These are phyloP conservation scores for Zygoascus tannicola DNA, from an alignment of 805 yeast genomes.

Conservation along the genomic window DNA sequence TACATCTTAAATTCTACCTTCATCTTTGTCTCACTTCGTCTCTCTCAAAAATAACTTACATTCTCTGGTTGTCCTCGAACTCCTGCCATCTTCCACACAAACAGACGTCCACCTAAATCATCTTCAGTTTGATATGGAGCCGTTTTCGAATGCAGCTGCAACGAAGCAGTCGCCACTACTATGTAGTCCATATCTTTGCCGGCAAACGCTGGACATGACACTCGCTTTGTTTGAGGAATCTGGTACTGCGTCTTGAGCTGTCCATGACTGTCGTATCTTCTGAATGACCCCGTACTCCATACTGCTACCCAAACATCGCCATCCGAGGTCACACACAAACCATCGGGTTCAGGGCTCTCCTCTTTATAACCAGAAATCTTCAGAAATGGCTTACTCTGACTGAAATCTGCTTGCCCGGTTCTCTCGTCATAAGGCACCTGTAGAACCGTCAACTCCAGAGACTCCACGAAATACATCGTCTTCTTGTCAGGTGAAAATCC, in stretches of 20 bases:
- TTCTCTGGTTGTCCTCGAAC: constrained; percentile 13
- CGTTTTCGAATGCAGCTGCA: constrained; percentile 35
- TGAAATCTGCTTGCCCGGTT: constrained; percentile 26
- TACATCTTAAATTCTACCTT: too few species aligned
- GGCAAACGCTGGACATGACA: constrained; percentile 63
- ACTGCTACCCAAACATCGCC: constrained; percentile 58
- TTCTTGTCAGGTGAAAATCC: constrained; percentile 41
- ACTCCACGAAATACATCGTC: constrained; percentile 45
- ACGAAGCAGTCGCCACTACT: constrained; percentile 59
- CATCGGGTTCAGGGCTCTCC: constrained; percentile 60
- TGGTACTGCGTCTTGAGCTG: constrained; percentile 39
- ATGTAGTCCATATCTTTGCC: constrained; percentile 49
- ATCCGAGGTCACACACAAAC: constrained; percentile 47
- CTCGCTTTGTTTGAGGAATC: constrained; percentile 46
- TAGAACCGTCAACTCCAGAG: constrained; percentile 39
- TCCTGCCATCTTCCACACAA: constrained; percentile 18
- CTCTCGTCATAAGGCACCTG: constrained; percentile 36
- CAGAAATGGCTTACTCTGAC: constrained; percentile 34
- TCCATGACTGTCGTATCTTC: constrained; percentile 44
- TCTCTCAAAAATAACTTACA: constrained; percentile 1
- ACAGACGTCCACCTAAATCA: constrained; percentile 23
- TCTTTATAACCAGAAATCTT: constrained; percentile 15
- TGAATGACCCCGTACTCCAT: constrained; percentile 50
- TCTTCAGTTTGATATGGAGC: constrained; percentile 23
- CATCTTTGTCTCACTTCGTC: neutral